Percentiles rank a stretch among this genome's conserved stretches.
These are phyloP conservation scores for Magnolia sinica DNA, from an alignment of 164 flowering plant species.

Conservation along the genomic window DNA sequence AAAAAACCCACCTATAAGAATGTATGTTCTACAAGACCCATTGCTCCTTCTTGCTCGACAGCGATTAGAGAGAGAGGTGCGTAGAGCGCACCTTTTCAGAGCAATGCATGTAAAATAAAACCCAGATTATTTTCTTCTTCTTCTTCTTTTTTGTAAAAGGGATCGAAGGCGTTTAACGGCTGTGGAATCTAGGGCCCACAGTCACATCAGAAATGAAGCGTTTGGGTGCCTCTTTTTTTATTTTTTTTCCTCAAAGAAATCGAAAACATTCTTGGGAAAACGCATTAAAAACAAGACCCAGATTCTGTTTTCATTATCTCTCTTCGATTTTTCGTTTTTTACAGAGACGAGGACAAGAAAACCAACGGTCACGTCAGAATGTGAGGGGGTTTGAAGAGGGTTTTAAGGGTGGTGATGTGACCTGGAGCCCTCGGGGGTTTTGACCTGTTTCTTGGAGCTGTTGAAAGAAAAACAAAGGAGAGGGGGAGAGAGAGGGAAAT, in stretches of 20 bases:
- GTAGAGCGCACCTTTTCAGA: no score
- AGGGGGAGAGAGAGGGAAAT: not conserved
- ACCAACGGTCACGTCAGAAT: not conserved
- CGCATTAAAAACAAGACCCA: conserved; percentile 12
- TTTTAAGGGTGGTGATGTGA: conserved; percentile 11
- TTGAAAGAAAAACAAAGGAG: conserved; percentile 10
- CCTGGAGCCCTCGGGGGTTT: conserved; percentile 5
- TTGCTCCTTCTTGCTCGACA: not conserved
- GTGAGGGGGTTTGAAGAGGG: conserved; percentile 8
- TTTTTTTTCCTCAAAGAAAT: conserved; percentile 1
- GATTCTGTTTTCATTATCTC: not conserved
- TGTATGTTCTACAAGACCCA: conserved; percentile 3
- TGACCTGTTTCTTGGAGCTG: conserved; percentile 8
- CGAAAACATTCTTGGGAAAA: conserved; percentile 12
- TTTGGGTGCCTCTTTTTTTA: not conserved
- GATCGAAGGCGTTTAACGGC: not conserved
- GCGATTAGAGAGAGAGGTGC: not conserved
- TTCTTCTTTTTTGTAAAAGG: not conserved
- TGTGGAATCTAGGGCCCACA: not conserved
- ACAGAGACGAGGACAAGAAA: not conserved
- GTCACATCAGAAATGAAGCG: conserved; percentile 11
- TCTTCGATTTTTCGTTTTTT: not conserved
- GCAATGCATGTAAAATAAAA: not conserved
- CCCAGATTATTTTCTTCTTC: not conserved
- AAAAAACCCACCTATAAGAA: not conserved